Evolutionary conservation across 1,139 yeast genomes (phyloP).

Genomic region (Saccharomyces hybrid): DNA sequence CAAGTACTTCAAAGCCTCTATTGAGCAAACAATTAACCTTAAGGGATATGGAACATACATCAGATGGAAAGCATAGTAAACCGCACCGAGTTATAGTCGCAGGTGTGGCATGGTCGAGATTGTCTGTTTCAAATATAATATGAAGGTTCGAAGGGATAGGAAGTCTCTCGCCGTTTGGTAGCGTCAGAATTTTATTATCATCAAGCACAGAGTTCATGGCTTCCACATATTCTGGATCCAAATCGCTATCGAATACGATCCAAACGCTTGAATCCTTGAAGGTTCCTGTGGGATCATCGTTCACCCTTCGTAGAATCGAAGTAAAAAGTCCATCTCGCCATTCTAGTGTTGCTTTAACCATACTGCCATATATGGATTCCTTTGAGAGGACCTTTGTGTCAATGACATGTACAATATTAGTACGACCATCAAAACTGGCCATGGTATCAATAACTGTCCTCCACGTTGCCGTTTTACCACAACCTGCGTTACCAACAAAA

Average conservation of each 20-base stretch:
- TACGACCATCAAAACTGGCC: constrained; percentile 34
- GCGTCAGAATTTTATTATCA: constrained; percentile 72
- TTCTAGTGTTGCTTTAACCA: constrained; percentile 75
- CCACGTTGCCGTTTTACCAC: constrained; percentile 64
- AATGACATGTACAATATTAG: constrained; percentile 41
- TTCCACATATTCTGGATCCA: constrained; percentile 94
- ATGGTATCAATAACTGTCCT: constrained; percentile 43
- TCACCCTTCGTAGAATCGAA: constrained; percentile 51
- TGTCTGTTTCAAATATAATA: constrained; percentile 71
- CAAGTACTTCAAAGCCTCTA: neutral
- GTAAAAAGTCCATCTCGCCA: constrained; percentile 92
- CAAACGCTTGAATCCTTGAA: constrained; percentile 47
- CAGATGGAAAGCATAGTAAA: constrained; percentile 34
- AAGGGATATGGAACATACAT: neutral
- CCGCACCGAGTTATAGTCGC: constrained; percentile 91
- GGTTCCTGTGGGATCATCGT: constrained; percentile 56
- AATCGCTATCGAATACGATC: constrained; percentile 88
- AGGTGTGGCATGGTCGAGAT: constrained; percentile 62
- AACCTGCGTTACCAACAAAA: constrained; percentile 69
- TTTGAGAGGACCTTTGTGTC: constrained; percentile 75
- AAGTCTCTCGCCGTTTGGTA: constrained; percentile 86
- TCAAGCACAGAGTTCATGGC: constrained; percentile 85
- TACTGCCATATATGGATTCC: constrained; percentile 57
- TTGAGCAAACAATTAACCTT: neutral
- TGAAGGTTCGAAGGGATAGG: constrained; percentile 56